phyloP scores from a whole-genome alignment of 176 grass and related monocot species.

The Elymus sibiricus region DNA sequence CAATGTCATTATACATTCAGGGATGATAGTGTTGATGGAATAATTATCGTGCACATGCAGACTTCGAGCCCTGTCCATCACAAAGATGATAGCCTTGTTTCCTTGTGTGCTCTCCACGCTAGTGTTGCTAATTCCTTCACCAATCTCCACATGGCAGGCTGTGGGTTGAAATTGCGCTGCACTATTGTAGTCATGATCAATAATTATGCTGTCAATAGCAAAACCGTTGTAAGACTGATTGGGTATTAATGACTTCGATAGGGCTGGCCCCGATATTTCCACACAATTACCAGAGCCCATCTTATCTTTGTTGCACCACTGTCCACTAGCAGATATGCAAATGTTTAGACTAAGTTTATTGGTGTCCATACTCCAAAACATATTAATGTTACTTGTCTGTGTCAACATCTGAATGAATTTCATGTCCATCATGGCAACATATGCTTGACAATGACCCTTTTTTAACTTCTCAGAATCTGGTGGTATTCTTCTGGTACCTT shows the following conservation, averaged over 20 bases:
- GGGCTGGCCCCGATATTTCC: too few species aligned
- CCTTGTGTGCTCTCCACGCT: not conserved
- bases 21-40: not conserved
- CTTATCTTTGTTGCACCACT: not conserved
- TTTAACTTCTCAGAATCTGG: too few species aligned
- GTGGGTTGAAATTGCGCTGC: not conserved
- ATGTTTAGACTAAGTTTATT: not conserved
- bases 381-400: accelerated
- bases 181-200: not conserved
- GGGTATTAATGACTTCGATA: too few species aligned
- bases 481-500: too few species aligned
- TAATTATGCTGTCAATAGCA: too few species aligned
- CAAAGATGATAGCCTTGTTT: not conserved
- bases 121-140: not conserved
- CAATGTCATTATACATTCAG: too few species aligned
- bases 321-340: too few species aligned
- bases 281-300: not conserved
- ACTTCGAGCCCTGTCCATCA: not conserved
- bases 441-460: too few species aligned
- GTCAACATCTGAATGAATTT: not conserved
- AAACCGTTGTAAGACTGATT: not conserved
- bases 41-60: not conserved
- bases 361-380: not conserved
- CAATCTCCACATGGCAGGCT: not conserved
- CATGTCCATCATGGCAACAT: not conserved